Base-by-base conservation (phyloP, 306 rosid species). In the Delonix regia region DNA sequence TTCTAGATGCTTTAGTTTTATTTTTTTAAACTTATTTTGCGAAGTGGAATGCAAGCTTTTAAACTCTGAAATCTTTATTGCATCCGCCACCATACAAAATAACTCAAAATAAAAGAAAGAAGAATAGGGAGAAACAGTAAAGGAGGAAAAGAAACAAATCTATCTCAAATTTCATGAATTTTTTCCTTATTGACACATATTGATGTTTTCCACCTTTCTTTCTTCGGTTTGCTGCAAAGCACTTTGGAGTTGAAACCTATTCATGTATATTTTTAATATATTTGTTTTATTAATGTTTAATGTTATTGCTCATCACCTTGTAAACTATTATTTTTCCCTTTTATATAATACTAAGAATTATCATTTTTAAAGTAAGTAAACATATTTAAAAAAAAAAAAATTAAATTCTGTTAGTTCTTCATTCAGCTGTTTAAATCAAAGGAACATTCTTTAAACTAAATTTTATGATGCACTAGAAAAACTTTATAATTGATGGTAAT, bases 401-500 rank as follows among this genome's bases (percentile, higher is more conserved):
- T 14, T 45, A 51, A 52, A 52, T 19, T n/a, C 27, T 49, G 27
- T 27, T 66, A 33, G 71, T 72, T 63, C 71, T 82, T 77, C 45
- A 52, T 13, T 63, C 55, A 52, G 34, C 27, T 60, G 34, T 76
- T 76, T 51, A 9, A 36, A n/a, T 73, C 68, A 22, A 22, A 34
- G 19, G 55, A 56, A 51, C 48, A 69, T 67, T 3, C 76, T 47
- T 75, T 21, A 56, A 66, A 47, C 25, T 74, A 41, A 45, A 38
- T 44, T 73, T 55, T 74, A 19, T 59, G 56, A 44, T 44, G 69
- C 71, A 64, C 66, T 24, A 19, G 2, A 42, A 14, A 42, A 42
- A 65, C 68, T 52, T 52, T 45, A 24, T 65, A 67, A 21, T 74
- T 65, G 79, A 74, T 65, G 30, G 45, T 55, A 65, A 44, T 19